These are phyloP conservation scores for Solanum neorickii DNA, from an alignment of 257 asterid genomes.

Conservation along the genomic window DNA sequence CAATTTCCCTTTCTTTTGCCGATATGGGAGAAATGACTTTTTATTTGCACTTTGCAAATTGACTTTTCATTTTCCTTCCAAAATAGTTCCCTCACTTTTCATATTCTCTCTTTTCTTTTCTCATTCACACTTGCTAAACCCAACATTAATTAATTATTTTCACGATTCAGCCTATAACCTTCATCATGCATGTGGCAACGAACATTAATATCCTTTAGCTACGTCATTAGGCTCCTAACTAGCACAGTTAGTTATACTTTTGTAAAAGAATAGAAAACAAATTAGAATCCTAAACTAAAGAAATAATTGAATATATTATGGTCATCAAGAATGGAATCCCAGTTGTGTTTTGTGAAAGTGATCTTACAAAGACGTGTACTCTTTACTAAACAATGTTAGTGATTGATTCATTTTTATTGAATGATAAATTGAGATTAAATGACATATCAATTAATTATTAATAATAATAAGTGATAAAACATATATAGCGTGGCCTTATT, in stretches of 20 bases:
- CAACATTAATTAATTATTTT: too few relatives aligned
- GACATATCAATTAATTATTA: not conserved
- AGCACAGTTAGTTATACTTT: not conserved
- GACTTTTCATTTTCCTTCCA: too few relatives aligned
- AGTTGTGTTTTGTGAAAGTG: not conserved
- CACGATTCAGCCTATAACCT: not conserved
- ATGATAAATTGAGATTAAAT: not conserved
- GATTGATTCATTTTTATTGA: not conserved
- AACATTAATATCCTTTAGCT: not conserved
- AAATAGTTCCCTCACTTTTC: too few relatives aligned
- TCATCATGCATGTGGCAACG: not conserved
- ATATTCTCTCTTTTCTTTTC: too few relatives aligned
- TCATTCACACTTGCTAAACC: too few relatives aligned
- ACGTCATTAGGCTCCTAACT: not conserved
- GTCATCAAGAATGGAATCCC: not conserved
- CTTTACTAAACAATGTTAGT: not conserved
- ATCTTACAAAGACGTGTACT: not conserved
- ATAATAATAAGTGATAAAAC: not conserved
- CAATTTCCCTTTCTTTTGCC: too few relatives aligned
- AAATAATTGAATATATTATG: not conserved
- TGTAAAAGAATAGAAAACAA: not conserved
- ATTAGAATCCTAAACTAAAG: not conserved
- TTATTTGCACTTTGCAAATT: too few relatives aligned
- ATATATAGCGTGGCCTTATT: not conserved
- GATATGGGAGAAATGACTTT: too few relatives aligned